A percentile compares a stretch with the other conserved stretches of the same genome.
Evolutionary conservation across 1,284 basidiomycete genomes (phyloP).

Genomic region (Boletus smithii): DNA sequence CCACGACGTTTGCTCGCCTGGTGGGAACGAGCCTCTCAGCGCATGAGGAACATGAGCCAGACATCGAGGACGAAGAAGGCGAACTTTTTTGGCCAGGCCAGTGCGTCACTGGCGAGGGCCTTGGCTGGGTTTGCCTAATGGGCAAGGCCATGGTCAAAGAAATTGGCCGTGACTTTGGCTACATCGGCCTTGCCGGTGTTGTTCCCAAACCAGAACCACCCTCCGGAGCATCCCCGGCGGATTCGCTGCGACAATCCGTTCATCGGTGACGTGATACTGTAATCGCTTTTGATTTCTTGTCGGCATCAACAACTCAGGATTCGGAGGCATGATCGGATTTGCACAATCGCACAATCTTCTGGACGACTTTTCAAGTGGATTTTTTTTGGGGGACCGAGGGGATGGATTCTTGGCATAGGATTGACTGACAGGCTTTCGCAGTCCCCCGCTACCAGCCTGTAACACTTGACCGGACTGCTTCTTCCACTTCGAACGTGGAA

Average conservation of each 20-base stretch:
- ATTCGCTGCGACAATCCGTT: constrained; percentile 32
- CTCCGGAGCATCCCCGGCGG: constrained; percentile 30
- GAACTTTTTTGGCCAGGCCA: constrained; percentile 77
- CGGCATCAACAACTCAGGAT: constrained; percentile 28
- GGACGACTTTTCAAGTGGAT: constrained; percentile 30
- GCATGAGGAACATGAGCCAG: constrained; percentile 69
- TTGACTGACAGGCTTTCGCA: constrained; percentile 15
- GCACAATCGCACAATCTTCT: constrained; percentile 25
- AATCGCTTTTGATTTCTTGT: constrained; percentile 32
- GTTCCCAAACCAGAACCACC: constrained; percentile 55
- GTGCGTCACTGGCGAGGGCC: constrained; percentile 62
- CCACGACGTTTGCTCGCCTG: constrained; percentile 68
- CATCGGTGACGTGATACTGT: constrained; percentile 27
- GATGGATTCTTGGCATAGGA: constrained; percentile 20
- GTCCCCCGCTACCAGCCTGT: constrained; percentile 8
- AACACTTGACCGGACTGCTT: constrained; percentile 9
- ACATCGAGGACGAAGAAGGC: constrained; percentile 76
- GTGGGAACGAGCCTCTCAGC: constrained; percentile 57
- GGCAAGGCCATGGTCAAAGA: constrained; percentile 79
- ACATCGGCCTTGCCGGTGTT: constrained; percentile 62
- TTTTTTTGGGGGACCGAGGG: constrained; percentile 13
- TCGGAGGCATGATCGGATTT: constrained; percentile 30
- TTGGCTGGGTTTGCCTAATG: constrained; percentile 77
- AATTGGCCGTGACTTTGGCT: constrained; percentile 68
- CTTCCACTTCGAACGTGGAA: constrained; percentile 28